Conservation (phyloP, 768 basidiomycete species). For the Cubamyces lactineus region DNA sequence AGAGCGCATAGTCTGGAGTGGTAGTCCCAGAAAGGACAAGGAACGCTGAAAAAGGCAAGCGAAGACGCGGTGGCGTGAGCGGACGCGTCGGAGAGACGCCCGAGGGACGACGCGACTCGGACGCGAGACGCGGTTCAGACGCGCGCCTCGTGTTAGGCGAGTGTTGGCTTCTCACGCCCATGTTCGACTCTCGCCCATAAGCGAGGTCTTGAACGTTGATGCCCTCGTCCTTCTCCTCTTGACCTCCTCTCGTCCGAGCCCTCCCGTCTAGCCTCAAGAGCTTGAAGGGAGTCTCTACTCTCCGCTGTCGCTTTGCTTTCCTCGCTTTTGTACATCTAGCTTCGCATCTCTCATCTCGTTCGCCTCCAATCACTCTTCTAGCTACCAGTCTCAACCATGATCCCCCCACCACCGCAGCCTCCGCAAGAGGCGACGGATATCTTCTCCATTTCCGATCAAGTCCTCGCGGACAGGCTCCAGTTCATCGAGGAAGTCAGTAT, state of each 20-base stretch:
- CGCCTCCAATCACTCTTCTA: too few species aligned
- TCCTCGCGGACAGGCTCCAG: conserved; percentile 67
- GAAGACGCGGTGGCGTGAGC: conserved; percentile 23
- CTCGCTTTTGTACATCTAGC: conserved; percentile 23
- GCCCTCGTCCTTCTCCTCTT: not conserved
- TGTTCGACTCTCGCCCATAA: conserved; percentile 24
- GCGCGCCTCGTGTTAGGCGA: conserved; percentile 14
- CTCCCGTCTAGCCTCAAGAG: not conserved
- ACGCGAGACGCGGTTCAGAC: too few species aligned
- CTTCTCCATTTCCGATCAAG: conserved; percentile 75
- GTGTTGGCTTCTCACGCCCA: conserved; percentile 20
- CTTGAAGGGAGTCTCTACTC: not conserved
- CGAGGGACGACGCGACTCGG: conserved; percentile 8
- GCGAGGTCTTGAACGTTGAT: conserved; percentile 14
- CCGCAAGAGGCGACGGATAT: conserved; percentile 54
- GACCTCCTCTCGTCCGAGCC: not conserved
- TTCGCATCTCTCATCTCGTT: conserved; percentile 1
- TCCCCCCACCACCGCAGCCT: conserved; percentile 36
- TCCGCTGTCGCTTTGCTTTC: conserved; percentile 16
- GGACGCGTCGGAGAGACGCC: not conserved
- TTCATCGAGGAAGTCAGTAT: conserved; percentile 72
- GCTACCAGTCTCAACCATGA: conserved; percentile 15
- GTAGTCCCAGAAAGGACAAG: not conserved
- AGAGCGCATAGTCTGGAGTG: not conserved
- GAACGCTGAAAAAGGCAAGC: conserved; percentile 12